Conservation (phyloP, 2,329 filamentous ascomycete genomes). For the Arthrobotrys iridis region DNA sequence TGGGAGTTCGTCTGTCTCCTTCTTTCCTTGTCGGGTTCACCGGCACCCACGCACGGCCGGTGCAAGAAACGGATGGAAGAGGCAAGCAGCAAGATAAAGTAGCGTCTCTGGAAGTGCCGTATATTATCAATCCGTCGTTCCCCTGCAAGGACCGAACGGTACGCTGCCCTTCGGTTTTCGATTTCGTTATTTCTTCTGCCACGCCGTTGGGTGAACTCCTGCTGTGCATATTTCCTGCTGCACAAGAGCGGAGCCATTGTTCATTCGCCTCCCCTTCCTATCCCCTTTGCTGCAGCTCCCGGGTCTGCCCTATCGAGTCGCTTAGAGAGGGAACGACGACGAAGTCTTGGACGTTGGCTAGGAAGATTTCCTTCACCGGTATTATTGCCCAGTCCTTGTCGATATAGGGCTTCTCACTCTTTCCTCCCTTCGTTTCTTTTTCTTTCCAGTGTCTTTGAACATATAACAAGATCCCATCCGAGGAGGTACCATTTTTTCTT, state of each 20-base stretch:
- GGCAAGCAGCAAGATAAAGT: conserved; percentile 34
- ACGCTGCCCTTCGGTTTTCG: conserved; percentile 8
- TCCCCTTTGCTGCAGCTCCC: conserved; percentile 53
- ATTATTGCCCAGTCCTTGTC: conserved; percentile 30
- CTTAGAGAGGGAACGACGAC: conserved; percentile 54
- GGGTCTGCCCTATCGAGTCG: conserved; percentile 54
- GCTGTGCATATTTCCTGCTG: conserved; percentile 45
- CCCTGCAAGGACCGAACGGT: conserved; percentile 21
- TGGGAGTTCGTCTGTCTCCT: conserved; percentile 45
- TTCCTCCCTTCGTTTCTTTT: conserved; percentile 24
- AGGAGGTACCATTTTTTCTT: not conserved
- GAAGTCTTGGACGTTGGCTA: conserved; percentile 18
- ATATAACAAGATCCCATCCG: conserved; percentile 42
- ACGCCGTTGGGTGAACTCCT: conserved; percentile 51
- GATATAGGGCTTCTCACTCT: conserved; percentile 31
- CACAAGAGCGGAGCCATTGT: conserved; percentile 52
- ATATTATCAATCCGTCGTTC: conserved; percentile 43
- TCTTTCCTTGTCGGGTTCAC: conserved; percentile 49
- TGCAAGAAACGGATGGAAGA: conserved; percentile 26
- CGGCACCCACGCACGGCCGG: conserved; percentile 47
- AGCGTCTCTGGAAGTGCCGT: conserved; percentile 12
- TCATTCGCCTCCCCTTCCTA: conserved; percentile 50
- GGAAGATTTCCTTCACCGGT: conserved; percentile 29
- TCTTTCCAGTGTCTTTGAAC: conserved; percentile 7
- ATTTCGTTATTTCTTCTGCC: conserved; percentile 21